phyloP scores from a whole-genome alignment of 2,329 filamentous ascomycete genomes.

The Karstenula rhodostoma region DNA sequence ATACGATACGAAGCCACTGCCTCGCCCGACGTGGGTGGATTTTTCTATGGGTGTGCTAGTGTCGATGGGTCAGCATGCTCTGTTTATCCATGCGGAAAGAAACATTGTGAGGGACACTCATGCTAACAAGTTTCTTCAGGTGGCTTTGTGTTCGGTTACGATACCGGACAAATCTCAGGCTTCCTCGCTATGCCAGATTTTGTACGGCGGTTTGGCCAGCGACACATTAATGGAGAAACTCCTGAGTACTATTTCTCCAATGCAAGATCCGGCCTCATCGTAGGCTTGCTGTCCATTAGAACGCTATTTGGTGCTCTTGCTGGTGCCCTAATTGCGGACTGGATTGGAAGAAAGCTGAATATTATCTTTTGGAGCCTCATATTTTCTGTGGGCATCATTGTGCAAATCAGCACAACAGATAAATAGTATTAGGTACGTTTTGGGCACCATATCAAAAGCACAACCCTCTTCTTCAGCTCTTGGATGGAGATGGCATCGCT shows the following conservation, averaged over 20 bases:
- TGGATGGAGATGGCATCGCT: not conserved
- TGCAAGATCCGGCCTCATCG: slow-evolving; percentile 39
- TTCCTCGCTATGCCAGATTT: slow-evolving; percentile 44
- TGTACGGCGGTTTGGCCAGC: slow-evolving; percentile 31
- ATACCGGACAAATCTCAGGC: slow-evolving; percentile 41
- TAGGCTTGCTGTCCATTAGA: slow-evolving; percentile 67
- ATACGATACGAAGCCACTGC: slow-evolving; percentile 34
- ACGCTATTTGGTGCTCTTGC: slow-evolving; percentile 75
- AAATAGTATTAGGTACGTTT: slow-evolving; percentile 69
- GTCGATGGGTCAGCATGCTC: slow-evolving; percentile 33
- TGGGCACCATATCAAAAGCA: too few relatives aligned
- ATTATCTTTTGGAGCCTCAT: slow-evolving; percentile 68
- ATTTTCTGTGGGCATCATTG: slow-evolving; percentile 68
- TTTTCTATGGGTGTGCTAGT: slow-evolving; percentile 40
- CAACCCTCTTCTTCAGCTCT: too few relatives aligned
- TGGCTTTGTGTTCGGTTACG: slow-evolving; percentile 40
- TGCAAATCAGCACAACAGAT: slow-evolving; percentile 66
- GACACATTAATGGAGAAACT: slow-evolving; percentile 3
- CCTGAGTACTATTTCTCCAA: slow-evolving; percentile 36
- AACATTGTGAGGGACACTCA: not conserved
- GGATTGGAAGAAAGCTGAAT: slow-evolving; percentile 66
- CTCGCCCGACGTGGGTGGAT: slow-evolving; percentile 29
- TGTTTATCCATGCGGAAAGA: not conserved
- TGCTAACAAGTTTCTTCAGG: slow-evolving; percentile 28
- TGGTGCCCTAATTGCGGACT: slow-evolving; percentile 65